Base-by-base conservation (phyloP, 768 basidiomycete species). In the Cystofilobasidium bisporidii region DNA sequence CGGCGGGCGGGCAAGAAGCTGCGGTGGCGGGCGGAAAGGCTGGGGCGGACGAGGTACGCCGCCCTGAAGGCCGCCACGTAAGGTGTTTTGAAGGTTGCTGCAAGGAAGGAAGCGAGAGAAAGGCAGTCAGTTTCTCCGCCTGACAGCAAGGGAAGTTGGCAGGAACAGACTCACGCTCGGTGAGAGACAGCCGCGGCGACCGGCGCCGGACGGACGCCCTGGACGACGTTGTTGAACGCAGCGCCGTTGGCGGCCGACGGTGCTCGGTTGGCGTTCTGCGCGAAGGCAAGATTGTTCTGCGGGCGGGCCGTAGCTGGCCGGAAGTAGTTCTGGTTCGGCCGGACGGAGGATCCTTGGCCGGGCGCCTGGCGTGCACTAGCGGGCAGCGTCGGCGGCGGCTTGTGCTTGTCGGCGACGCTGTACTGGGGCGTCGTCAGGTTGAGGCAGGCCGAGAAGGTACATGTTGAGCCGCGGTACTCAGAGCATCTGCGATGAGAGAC, bases 341-440 rank as follows among this genome's bases (percentile, higher is more conserved):
- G 57, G 24, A 45, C 41, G 32, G 30, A 14, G 24, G 22, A 24
- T 6, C 36, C 36, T 18, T 55, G 57, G 18, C 26, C 38, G 17
- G 33, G 40, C 30, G 38, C 38, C 11, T 53, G 59, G 10, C 36
- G 45, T 9, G 32, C 30, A 12, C 28, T 30, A 32, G 59, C 17
- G 1, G 59, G 45, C n/a, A 59, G 26, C 8, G 50, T 33, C n/a
- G 36, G 48, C 0, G 65, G 58, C 15, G 63, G 55, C 32, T 40
- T 45, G 11, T 53, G 33, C 65, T 70, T 83, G 9, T 86, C 89
- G 0, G 87, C 84, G 20, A 86, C 85, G 22, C 88, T 81, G 75
- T 89, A 96, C 76, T 98, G 94, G 3, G 84, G 87, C 71, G 86
- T 80, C 26, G 86, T 87, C 72, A 99, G 76, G 77, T 99, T 99